A percentile compares a stretch with the other conserved stretches of the same genome.
These are phyloP conservation scores for Quercus lobata DNA, from an alignment of 331 rosid genomes.

Conservation along the genomic window DNA sequence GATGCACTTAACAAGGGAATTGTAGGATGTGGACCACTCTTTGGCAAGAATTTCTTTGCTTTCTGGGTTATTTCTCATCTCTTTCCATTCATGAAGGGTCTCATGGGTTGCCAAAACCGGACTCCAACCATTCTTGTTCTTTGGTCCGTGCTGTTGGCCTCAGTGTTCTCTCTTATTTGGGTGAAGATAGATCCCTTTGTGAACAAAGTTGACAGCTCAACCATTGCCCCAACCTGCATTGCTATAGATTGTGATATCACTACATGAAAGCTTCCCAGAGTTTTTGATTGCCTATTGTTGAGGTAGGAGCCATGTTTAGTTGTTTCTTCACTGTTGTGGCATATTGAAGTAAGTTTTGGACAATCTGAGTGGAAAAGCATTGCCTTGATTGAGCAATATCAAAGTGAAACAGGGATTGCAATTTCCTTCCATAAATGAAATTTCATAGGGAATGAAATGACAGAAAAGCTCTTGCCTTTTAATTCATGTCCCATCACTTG, in stretches of 20 bases:
- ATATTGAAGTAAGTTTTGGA: constrained; percentile 17
- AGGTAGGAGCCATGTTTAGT: background rate
- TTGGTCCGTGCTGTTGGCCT: constrained; percentile 92
- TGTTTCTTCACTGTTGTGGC: constrained; percentile 13
- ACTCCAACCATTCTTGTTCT: constrained; percentile 92
- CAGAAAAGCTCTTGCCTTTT: too few species aligned
- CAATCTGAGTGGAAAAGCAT: constrained; percentile 5
- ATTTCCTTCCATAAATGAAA: background rate
- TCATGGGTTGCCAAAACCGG: constrained; percentile 95
- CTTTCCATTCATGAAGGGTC: constrained; percentile 96
- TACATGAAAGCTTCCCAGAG: constrained; percentile 4
- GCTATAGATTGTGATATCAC: constrained; percentile 70
- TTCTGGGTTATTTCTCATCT: constrained; percentile 92
- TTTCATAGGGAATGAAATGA: too few species aligned
- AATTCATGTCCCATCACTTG: too few species aligned
- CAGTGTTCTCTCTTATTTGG: constrained; percentile 92
- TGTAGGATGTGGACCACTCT: constrained; percentile 92
- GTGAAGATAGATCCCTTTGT: constrained; percentile 88
- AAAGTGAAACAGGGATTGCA: constrained; percentile 19
- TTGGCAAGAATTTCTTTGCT: constrained; percentile 93
- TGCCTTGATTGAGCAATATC: constrained; percentile 2
- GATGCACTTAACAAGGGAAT: constrained; percentile 90
- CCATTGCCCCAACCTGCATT: constrained; percentile 53
- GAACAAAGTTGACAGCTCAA: constrained; percentile 52
- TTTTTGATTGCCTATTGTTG: constrained; percentile 1